Conservation (phyloP, 371 early-diverging fungal genomes). For the Actinomortierella ambigua region DNA sequence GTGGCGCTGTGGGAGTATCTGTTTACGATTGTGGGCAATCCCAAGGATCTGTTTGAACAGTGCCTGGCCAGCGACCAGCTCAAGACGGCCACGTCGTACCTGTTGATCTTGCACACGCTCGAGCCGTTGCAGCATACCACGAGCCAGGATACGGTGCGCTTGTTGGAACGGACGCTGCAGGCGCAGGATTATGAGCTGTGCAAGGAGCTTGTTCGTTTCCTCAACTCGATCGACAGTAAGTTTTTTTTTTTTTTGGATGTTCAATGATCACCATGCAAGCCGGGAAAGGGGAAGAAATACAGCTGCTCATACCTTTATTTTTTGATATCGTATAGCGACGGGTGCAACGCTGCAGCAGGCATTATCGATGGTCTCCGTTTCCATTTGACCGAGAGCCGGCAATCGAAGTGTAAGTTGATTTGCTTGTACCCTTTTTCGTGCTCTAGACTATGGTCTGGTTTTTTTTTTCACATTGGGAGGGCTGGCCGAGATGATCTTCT, state of each 20-base stretch:
- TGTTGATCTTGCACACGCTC: constrained; percentile 86
- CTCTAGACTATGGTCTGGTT: too few species aligned
- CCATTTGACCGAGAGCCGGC: neutral
- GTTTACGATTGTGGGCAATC: constrained; percentile 81
- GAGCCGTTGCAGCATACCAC: constrained; percentile 56
- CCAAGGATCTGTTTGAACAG: constrained; percentile 78
- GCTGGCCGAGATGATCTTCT: constrained; percentile 32
- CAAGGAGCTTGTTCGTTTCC: constrained; percentile 82
- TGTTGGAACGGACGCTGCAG: constrained; percentile 77
- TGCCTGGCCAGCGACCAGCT: constrained; percentile 73
- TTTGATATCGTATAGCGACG: constrained; percentile 13
- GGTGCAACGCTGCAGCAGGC: constrained; percentile 45
- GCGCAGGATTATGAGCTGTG: constrained; percentile 81
- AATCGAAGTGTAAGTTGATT: constrained; percentile 8
- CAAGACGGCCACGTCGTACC: constrained; percentile 82
- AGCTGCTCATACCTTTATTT: neutral
- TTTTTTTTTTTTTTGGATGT: neutral
- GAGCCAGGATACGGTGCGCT: constrained; percentile 65
- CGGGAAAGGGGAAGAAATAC: neutral
- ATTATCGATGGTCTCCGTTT: constrained; percentile 34
- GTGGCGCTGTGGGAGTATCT: constrained; percentile 88
- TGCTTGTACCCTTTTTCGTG: neutral
- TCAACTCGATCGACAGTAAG: constrained; percentile 80
- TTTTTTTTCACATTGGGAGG: too few species aligned
- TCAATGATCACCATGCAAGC: neutral